phyloP scores from a whole-genome alignment of 73 alveolate species.

The Stentor roeselii region DNA sequence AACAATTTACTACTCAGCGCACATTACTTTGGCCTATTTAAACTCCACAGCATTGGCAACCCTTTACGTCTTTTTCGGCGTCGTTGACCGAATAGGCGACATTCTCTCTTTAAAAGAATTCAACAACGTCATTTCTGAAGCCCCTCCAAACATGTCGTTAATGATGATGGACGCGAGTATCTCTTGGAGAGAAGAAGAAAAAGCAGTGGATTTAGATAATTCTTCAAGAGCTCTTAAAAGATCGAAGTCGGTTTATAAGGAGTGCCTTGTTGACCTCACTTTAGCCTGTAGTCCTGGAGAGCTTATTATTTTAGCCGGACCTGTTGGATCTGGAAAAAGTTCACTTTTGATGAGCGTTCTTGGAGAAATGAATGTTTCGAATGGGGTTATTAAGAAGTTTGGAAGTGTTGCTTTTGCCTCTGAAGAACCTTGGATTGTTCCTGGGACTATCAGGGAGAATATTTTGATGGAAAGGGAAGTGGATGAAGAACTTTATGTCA shows the following conservation, averaged over 20 bases:
- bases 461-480: constrained; percentile 58
- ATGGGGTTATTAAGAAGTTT: constrained; percentile 24
- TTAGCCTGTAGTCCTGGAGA: constrained; percentile 35
- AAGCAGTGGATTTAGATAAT: neutral
- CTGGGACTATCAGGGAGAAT: constrained; percentile 56
- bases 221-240: neutral
- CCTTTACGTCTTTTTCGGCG: too few relatives aligned
- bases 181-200: neutral
- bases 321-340: constrained; percentile 47
- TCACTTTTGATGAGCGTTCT: constrained; percentile 33
- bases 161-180: neutral
- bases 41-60: too few relatives aligned
- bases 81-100: too few relatives aligned
- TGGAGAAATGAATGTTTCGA: constrained; percentile 35
- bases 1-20: too few relatives aligned
- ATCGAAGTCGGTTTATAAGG: neutral
- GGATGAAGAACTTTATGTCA: constrained; percentile 53
- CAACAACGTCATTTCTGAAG: too few relatives aligned
- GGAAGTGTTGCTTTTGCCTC: constrained; percentile 43
- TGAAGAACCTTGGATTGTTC: constrained; percentile 48
- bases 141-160: too few relatives aligned
- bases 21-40: too few relatives aligned
- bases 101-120: too few relatives aligned
- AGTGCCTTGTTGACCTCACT: constrained; percentile 18
- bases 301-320: constrained; percentile 33